Evolutionary conservation across 371 early-diverging fungal genomes (phyloP).

Genomic region (Mortierella sp.): DNA sequence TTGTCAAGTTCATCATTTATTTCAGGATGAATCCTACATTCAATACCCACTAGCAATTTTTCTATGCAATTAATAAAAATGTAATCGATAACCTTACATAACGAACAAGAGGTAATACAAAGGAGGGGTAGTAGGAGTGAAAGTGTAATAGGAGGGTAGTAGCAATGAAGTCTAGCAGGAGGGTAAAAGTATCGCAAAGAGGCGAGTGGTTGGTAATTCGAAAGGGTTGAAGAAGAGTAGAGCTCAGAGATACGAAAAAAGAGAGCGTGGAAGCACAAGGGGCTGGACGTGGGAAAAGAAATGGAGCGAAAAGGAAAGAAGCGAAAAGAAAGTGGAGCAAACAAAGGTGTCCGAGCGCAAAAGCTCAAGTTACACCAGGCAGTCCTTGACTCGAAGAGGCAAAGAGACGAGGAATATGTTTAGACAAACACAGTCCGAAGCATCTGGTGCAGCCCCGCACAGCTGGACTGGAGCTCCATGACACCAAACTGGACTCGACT

Average conservation of each 20-base stretch:
- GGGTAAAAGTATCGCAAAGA: background rate
- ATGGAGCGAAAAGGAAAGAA: background rate
- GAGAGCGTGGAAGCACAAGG: background rate
- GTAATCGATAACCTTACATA: background rate
- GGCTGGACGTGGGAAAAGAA: background rate
- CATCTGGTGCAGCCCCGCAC: conserved; percentile 10
- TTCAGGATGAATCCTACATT: background rate
- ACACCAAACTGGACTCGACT: conserved; percentile 1
- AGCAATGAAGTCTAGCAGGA: background rate
- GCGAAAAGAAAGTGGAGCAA: background rate
- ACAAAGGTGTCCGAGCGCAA: background rate
- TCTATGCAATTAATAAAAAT: conserved; percentile 12
- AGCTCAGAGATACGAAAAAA: background rate
- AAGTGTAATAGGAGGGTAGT: background rate
- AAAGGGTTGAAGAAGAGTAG: background rate
- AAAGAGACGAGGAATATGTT: background rate
- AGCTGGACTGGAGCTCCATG: conserved; percentile 15
- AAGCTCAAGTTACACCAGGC: background rate
- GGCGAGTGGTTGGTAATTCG: background rate
- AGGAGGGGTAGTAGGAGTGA: background rate
- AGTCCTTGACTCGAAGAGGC: background rate
- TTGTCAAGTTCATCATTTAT: background rate
- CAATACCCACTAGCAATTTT: conserved; percentile 6
- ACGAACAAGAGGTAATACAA: background rate
- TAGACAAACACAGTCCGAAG: conserved; percentile 4